Base-by-base conservation (phyloP, 208 protist genomes). In the Leishmania lainsoni region DNA sequence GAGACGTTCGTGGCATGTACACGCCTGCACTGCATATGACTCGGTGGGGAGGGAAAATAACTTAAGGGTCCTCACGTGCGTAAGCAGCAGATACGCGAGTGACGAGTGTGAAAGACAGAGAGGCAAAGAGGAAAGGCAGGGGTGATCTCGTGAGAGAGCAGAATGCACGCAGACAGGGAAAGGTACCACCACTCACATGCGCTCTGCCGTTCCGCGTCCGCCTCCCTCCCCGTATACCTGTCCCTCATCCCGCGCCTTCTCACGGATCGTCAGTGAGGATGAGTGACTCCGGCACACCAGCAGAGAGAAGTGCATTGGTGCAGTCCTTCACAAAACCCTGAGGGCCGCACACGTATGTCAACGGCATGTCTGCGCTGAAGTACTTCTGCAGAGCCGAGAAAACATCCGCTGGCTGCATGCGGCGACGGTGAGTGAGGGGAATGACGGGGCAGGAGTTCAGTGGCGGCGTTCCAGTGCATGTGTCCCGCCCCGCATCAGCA, bases 291-390 rank as follows among this genome's bases (percentile, higher is more conserved):
- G 80, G 52, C 10, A 95, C 85, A 1, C 94, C 92, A 29, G 89
- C 54, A 29, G 88, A 90, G 5, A 90, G 42, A 56, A 96, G 84
- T 26, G 85, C 81, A 35, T 51, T 32, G 54, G 86, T 89, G 42
- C 86, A 91, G 71, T 85, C 78, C 0, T 70, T 59, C 8, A 95
- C 79, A 83, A 97, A 97, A 29, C 22, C 42, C 4, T 82, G 76
- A 12, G 94, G 92, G 0, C 94, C 94, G 80, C 90, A 95, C 10
- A 97, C 86, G 84, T 91, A 96, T 16, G 86, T 81, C 10, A 97
- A 78, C 76, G 88, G 90, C 14, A 88, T 78, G 20, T 84, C 72
- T 29, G 48, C 48, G 26, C 59, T 78, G 56, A 95, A 90, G 81
- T 88, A 90, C 45, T 80, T 80, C 9, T 76, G 48, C 9, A 92